Base-by-base conservation (phyloP, 192 early-diverging fungal genomes). In the Spizellomyces sp. region DNA sequence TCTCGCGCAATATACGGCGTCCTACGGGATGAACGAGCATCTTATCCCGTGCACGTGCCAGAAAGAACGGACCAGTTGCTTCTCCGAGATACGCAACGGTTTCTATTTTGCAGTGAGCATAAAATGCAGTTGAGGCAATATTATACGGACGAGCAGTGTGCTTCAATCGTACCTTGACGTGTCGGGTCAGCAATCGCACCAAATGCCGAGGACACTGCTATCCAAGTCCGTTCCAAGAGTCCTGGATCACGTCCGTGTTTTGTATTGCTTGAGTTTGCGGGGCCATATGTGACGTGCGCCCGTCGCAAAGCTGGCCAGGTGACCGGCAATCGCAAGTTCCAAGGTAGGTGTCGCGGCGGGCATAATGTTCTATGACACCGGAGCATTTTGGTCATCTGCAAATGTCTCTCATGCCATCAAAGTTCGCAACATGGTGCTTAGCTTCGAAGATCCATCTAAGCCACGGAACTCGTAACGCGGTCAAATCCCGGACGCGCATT, bases 11-110 rank as follows among this genome's bases (percentile, higher is more conserved):
- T 52, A 99, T 95, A 8, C 90, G 83, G 10, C 95, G 88, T 8
- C 97, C 97, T 3, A 79, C 83, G 12, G 81, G 73, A 62, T 90
- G 86, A 45, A 76, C 62, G 6, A 96, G 80, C 95, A 99, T 96
- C 50, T 87, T 82, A 67, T 88, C 81, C 42, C 95, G 85, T 74
- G 97, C 89, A 17, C 81, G 76, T 22, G 69, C 75, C 17, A 98
- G 77, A 69, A 87, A 88, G 0, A 80, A 75, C n/a, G 80, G 81
- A 14, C 92, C 87, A 12, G 95, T 98, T 8, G 92, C 88, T 74
- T 99, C 97, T 46, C 95, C 97, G 21, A 99, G 85, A 19, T 87
- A 82, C 4, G 94, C 94, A 14, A 95, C 85, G 87, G 93, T 92
- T 66, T 95, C 94, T 93, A 70, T 19, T 12, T 54, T 12, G 50